Percentiles rank a stretch among this genome's conserved stretches.
phyloP scores from a whole-genome alignment of 371 early-diverging fungal genomes.

The Smittium culicis region DNA sequence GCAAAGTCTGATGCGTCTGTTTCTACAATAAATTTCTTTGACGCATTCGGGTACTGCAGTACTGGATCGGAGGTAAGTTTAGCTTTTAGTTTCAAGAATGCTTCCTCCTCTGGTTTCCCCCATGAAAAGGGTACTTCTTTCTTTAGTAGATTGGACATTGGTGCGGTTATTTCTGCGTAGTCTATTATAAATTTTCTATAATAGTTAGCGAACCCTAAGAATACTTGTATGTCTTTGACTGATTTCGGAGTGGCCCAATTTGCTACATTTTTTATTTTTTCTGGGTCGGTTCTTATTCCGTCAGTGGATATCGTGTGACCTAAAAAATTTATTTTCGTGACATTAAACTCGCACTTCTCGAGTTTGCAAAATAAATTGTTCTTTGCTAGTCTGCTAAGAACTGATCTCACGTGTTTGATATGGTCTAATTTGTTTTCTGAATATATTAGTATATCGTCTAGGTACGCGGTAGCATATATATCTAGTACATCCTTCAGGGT shows the following conservation, averaged over 20 bases:
- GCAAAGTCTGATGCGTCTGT: constrained; percentile 13
- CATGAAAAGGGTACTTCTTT: constrained; percentile 1
- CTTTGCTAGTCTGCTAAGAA: constrained; percentile 24
- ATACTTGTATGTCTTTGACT: constrained; percentile 7
- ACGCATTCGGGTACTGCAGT: background rate
- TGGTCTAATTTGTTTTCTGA: constrained; percentile 12
- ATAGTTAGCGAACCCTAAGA: constrained; percentile 14
- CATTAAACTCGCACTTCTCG: constrained; percentile 39
- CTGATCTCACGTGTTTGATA: constrained; percentile 15
- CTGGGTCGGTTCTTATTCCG: background rate
- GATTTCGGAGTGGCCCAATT: constrained; percentile 14
- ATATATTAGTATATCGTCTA: constrained; percentile 15
- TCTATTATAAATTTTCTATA: constrained; percentile 10
- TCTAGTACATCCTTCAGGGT: constrained; percentile 8
- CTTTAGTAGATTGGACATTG: constrained; percentile 4
- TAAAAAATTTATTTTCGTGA: constrained; percentile 29
- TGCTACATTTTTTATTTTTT: background rate
- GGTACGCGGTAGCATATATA: constrained; percentile 9
- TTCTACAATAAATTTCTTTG: background rate
- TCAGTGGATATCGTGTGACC: constrained; percentile 29
- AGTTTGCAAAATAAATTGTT: constrained; percentile 21
- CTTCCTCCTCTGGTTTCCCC: constrained; percentile 4
- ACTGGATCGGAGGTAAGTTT: constrained; percentile 1
- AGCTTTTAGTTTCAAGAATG: constrained; percentile 3
- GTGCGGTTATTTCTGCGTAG: constrained; percentile 3